Percentiles rank a stretch among this genome's conserved stretches.
Evolutionary conservation across 176 grass and related monocot species (phyloP).

Genomic region (Bolboschoenus planiculmis): DNA sequence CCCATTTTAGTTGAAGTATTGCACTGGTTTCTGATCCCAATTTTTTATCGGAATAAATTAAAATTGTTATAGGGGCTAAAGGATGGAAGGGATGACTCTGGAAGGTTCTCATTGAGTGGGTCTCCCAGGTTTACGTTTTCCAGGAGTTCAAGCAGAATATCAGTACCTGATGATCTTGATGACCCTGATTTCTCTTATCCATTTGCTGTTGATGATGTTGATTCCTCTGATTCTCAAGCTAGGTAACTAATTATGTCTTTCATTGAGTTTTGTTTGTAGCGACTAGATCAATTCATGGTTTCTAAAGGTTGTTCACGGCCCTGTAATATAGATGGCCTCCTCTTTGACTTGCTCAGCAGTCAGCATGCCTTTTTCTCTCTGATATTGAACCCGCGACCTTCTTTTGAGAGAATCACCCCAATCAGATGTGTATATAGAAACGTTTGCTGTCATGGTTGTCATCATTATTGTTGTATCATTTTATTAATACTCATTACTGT

Average conservation of each 20-base stretch:
- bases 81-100: slow-evolving; percentile 85
- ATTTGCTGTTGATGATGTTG: slow-evolving; percentile 93
- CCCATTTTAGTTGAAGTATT: not conserved
- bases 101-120: slow-evolving; percentile 79
- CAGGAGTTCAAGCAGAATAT: slow-evolving; percentile 85
- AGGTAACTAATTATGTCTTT: slow-evolving; percentile 39
- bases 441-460: not conserved
- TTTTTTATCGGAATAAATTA: not conserved
- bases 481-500: not conserved
- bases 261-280: not conserved
- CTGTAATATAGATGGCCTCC: not conserved
- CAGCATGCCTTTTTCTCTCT: too few species aligned
- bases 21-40: not conserved
- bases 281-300: not conserved
- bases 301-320: not conserved
- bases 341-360: not conserved
- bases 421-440: not conserved
- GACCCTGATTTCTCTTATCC: slow-evolving; percentile 63
- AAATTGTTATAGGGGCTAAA: slow-evolving; percentile 31
- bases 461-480: not conserved
- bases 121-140: slow-evolving; percentile 61
- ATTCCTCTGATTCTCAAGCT: slow-evolving; percentile 56
- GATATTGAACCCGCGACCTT: not conserved
- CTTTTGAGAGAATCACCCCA: not conserved
- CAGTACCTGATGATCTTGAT: slow-evolving; percentile 67